A percentile compares a stretch with the other conserved stretches of the same genome.
These are phyloP conservation scores for Metschnikowia koreensis DNA, from an alignment of 805 yeast genomes.

Conservation along the genomic window DNA sequence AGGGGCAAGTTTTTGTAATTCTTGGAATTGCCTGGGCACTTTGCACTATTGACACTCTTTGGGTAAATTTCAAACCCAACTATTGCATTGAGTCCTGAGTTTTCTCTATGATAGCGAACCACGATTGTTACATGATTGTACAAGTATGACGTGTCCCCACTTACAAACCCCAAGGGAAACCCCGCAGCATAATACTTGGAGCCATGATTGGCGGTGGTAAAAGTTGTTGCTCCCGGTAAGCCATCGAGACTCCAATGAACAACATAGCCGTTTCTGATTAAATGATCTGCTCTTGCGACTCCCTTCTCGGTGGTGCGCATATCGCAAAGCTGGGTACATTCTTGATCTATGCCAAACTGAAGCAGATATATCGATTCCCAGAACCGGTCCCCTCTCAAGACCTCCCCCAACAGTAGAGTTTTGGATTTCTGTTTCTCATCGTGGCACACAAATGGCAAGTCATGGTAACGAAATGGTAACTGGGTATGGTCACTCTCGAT, in stretches of 20 bases:
- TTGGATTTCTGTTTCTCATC: constrained; percentile 47
- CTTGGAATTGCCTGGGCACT: constrained; percentile 74
- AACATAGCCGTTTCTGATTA: constrained; percentile 68
- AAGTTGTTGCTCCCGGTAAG: constrained; percentile 86
- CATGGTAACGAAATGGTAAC: constrained; percentile 73
- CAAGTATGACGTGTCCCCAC: constrained; percentile 54
- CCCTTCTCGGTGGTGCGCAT: constrained; percentile 53
- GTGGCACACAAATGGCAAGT: constrained; percentile 79
- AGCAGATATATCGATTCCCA: constrained; percentile 74
- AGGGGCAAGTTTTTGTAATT: constrained; percentile 57
- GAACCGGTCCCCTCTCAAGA: constrained; percentile 76
- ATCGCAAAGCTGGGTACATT: constrained; percentile 69
- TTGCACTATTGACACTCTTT: constrained; percentile 62
- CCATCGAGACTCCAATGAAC: constrained; percentile 84
- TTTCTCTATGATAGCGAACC: constrained; percentile 59
- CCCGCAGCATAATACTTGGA: constrained; percentile 81
- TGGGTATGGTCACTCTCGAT: constrained; percentile 77
- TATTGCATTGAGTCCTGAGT: constrained; percentile 49
- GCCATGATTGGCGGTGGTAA: constrained; percentile 53
- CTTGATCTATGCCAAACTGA: constrained; percentile 58
- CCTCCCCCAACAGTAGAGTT: constrained; percentile 71
- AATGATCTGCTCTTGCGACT: constrained; percentile 52
- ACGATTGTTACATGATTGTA: constrained; percentile 84
- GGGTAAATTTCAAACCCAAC: constrained; percentile 93
- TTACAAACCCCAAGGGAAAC: constrained; percentile 74